Conservation (phyloP, 768 basidiomycete genomes). For the Trametes maxima region DNA sequence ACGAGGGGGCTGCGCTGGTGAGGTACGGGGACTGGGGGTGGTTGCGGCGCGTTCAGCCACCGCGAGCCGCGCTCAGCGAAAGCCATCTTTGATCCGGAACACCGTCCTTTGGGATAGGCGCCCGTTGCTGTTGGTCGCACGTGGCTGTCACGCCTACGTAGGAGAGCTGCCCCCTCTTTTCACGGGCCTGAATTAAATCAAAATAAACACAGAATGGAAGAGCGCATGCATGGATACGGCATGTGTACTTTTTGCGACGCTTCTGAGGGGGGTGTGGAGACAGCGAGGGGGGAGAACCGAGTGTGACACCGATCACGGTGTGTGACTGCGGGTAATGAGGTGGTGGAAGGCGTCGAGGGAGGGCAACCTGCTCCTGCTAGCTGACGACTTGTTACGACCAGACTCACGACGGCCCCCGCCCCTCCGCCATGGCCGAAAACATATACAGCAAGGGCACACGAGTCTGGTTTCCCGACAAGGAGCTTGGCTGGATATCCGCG, state of each 20-base stretch:
- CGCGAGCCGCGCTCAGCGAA: neutral
- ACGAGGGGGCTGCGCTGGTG: neutral
- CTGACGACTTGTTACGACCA: constrained; percentile 26
- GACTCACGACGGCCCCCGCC: constrained; percentile 6
- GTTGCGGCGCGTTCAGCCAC: constrained; percentile 5
- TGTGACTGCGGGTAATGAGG: constrained; percentile 5
- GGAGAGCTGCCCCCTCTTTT: neutral
- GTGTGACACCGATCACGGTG: neutral
- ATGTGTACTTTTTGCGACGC: neutral
- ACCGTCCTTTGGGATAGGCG: neutral
- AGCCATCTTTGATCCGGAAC: constrained; percentile 9
- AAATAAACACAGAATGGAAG: too few relatives aligned
- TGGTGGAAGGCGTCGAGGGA: neutral
- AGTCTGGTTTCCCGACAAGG: constrained; percentile 94
- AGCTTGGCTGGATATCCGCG: constrained; percentile 91
- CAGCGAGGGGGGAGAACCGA: neutral
- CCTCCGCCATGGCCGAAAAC: constrained; percentile 75
- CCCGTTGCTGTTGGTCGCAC: constrained; percentile 11
- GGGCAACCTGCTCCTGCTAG: neutral
- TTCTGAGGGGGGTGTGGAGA: neutral
- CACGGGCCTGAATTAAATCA: too few relatives aligned
- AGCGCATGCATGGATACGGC: too few relatives aligned
- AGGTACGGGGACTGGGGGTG: neutral
- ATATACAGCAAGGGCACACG: constrained; percentile 89
- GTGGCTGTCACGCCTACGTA: constrained; percentile 14